Percentiles rank a stretch among this genome's conserved stretches.
phyloP scores from a whole-genome alignment of 495 filamentous ascomycete species.

The Penicillium crystallinum region DNA sequence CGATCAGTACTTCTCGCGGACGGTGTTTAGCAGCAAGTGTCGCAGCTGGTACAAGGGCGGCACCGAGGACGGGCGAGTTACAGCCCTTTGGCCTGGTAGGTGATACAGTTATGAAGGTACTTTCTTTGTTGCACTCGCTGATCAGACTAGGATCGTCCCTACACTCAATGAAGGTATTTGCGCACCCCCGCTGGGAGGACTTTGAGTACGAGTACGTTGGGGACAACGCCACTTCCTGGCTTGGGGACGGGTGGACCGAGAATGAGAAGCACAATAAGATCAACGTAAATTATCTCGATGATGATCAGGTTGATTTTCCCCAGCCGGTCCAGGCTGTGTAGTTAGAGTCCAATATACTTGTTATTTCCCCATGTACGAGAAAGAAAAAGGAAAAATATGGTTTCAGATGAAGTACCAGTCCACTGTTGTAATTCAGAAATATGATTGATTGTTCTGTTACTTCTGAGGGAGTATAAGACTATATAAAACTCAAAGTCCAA shows the following conservation, averaged over 20 bases:
- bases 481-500: too few relatives aligned
- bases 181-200: slow-evolving; percentile 39
- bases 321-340: too few relatives aligned
- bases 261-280: slow-evolving; percentile 28
- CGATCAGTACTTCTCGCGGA: slow-evolving; percentile 43
- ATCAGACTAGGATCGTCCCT: slow-evolving; percentile 33
- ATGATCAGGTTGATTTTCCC: not conserved
- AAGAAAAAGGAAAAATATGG: too few relatives aligned
- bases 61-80: slow-evolving; percentile 29
- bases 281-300: not conserved
- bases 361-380: too few relatives aligned
- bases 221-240: slow-evolving; percentile 33
- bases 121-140: not conserved
- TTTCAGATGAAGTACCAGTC: too few relatives aligned
- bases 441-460: too few relatives aligned
- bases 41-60: slow-evolving; percentile 53
- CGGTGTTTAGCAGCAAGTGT: slow-evolving; percentile 45
- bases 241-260: slow-evolving; percentile 41
- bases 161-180: slow-evolving; percentile 33
- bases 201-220: slow-evolving; percentile 35
- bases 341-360: too few relatives aligned
- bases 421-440: too few relatives aligned
- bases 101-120: not conserved
- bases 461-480: too few relatives aligned
- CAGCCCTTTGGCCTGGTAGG: slow-evolving; percentile 42